phyloP scores from a whole-genome alignment of 164 flowering plant genomes.

The Santalum album region DNA sequence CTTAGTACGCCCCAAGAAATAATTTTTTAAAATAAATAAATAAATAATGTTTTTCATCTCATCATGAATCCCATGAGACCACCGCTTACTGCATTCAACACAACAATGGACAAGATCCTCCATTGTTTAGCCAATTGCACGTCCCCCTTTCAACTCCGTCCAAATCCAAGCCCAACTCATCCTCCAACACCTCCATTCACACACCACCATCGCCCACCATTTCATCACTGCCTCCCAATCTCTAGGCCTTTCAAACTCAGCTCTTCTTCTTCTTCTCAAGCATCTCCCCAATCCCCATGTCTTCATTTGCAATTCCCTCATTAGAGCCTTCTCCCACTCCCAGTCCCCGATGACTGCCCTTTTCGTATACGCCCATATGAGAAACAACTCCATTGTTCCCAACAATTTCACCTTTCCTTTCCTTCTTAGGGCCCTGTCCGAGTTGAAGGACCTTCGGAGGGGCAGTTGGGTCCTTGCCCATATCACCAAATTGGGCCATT shows the following conservation, averaged over 20 bases:
- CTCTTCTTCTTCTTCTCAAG: conserved; percentile 27
- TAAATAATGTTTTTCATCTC: too few relatives aligned
- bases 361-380: conserved; percentile 35
- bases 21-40: too few relatives aligned
- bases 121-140: conserved; percentile 15
- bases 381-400: conserved; percentile 19
- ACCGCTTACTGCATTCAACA: conserved; percentile 9
- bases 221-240: conserved; percentile 41
- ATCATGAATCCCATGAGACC: too few relatives aligned
- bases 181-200: conserved; percentile 26
- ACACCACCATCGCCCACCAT: conserved; percentile 31
- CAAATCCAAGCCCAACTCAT: conserved; percentile 58
- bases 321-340: conserved; percentile 39
- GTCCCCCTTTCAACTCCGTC: conserved; percentile 21
- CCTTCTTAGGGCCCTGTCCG: conserved; percentile 39
- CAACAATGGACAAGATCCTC: conserved; percentile 15
- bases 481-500: conserved; percentile 29
- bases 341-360: conserved; percentile 24
- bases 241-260: conserved; percentile 19
- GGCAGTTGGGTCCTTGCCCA: conserved; percentile 40
- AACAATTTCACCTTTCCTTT: conserved; percentile 59
- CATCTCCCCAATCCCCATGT: conserved; percentile 29
- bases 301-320: conserved; percentile 45
- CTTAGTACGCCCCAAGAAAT: too few relatives aligned
- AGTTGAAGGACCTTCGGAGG: conserved; percentile 15